Conservation (phyloP, 176 grass and related monocot species). For the Carex pumila region DNA sequence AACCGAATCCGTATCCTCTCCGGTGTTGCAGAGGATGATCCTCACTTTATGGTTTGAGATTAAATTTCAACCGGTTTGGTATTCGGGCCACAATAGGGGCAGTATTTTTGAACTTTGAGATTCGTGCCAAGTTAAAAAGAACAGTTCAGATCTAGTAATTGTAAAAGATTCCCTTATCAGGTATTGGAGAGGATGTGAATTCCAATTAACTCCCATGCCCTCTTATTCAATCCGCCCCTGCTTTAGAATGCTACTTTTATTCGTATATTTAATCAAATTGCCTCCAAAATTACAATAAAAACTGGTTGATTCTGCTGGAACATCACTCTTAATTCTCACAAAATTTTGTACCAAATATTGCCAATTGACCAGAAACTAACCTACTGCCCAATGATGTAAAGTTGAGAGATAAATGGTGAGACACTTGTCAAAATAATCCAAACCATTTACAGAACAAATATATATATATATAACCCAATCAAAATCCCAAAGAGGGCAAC, state of each 20-base stretch:
- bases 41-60: too few species aligned
- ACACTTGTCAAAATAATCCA: neutral
- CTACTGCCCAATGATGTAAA: neutral
- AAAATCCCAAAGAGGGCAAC: neutral
- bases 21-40: too few species aligned
- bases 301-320: neutral
- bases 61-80: too few species aligned
- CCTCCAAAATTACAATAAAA: neutral
- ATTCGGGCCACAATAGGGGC: too few species aligned
- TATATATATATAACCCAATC: neutral
- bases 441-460: neutral
- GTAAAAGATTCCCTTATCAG: too few species aligned
- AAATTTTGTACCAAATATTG: neutral
- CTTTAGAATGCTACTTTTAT: neutral
- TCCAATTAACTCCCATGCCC: too few species aligned
- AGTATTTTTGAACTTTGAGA: too few species aligned
- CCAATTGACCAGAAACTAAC: neutral
- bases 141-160: too few species aligned
- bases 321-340: neutral
- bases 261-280: neutral
- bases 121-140: too few species aligned
- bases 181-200: too few species aligned
- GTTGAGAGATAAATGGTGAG: neutral
- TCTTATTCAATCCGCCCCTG: too few species aligned
- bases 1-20: too few species aligned